Evolutionary conservation across 164 flowering plant genomes (phyloP).

Genomic region (Dillenia turbinata): DNA sequence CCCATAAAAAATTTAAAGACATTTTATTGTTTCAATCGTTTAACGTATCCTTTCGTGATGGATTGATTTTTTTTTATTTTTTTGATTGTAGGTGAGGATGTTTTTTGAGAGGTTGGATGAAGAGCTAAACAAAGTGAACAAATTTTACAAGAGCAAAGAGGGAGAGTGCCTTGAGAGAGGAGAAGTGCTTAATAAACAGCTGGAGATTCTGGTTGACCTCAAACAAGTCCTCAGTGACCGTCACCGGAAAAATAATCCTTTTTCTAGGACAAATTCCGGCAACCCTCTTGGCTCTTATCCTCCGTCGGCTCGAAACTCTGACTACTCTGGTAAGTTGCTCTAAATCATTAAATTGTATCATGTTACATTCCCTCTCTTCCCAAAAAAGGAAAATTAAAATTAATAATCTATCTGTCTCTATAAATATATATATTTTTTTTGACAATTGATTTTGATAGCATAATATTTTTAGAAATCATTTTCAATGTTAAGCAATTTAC

Average conservation of each 20-base stretch:
- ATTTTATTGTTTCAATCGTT: too few species aligned
- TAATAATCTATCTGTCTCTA: too few species aligned
- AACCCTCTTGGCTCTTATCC: constrained; percentile 35
- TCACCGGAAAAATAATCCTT: constrained; percentile 28
- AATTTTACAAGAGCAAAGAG: constrained; percentile 61
- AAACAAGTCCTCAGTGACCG: constrained; percentile 56
- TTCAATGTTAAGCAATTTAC: too few species aligned
- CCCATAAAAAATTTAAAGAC: too few species aligned
- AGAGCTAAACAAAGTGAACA: constrained; percentile 76
- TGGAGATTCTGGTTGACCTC: constrained; percentile 57
- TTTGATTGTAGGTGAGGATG: constrained; percentile 38
- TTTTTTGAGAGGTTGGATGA: constrained; percentile 69
- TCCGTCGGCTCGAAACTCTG: constrained; percentile 38
- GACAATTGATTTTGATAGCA: too few species aligned
- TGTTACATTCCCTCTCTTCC: too few species aligned
- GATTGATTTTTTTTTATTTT: background rate
- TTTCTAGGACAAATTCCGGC: constrained; percentile 12
- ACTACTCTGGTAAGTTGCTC: constrained; percentile 39
- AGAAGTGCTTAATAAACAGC: constrained; percentile 67
- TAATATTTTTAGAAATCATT: too few species aligned
- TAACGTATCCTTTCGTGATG: too few species aligned
- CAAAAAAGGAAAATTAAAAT: too few species aligned
- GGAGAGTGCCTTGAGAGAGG: constrained; percentile 72
- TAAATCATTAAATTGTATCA: background rate
- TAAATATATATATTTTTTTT: too few species aligned